These are phyloP conservation scores for Colletotrichum trifolii DNA, from an alignment of 2,329 filamentous ascomycete genomes.

Conservation along the genomic window DNA sequence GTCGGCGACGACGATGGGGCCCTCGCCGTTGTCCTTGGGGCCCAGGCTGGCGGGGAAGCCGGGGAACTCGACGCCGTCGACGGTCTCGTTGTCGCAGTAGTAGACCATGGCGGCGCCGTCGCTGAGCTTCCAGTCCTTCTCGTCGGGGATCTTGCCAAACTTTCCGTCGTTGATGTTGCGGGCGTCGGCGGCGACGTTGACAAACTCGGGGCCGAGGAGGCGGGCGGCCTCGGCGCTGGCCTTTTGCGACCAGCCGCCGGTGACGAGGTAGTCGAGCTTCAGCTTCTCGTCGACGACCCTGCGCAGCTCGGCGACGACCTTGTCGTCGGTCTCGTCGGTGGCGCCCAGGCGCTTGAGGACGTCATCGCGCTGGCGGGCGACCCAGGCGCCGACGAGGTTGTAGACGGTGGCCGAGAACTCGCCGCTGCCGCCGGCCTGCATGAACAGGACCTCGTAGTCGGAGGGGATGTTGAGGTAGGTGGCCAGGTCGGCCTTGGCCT, in stretches of 20 bases:
- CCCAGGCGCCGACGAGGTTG: conserved; percentile 87
- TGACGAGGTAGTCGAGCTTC: conserved; percentile 89
- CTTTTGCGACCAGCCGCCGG: conserved; percentile 89
- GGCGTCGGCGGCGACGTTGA: conserved; percentile 82
- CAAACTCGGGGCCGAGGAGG: conserved; percentile 79
- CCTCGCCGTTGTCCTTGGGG: conserved; percentile 67
- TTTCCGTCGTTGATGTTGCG: conserved; percentile 77
- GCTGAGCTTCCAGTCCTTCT: conserved; percentile 80
- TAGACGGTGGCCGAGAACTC: conserved; percentile 87
- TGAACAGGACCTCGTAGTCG: conserved; percentile 88
- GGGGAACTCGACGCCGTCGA: conserved; percentile 92
- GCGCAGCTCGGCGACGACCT: conserved; percentile 68
- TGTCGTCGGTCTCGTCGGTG: conserved; percentile 56
- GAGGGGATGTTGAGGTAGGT: conserved; percentile 83
- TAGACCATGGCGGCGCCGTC: conserved; percentile 81
- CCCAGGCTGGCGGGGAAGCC: conserved; percentile 74
- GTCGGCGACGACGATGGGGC: conserved; percentile 85
- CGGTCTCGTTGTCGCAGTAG: conserved; percentile 93
- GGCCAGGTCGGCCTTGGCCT: conserved; percentile 79
- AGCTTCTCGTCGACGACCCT: conserved; percentile 75
- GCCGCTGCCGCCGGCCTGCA: conserved; percentile 87
- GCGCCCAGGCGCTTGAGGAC: conserved; percentile 66
- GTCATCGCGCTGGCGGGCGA: conserved; percentile 72
- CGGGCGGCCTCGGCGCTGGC: conserved; percentile 85
- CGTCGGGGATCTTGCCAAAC: conserved; percentile 84